Evolutionary conservation across 257 asterid genomes (phyloP).

Genomic region (Penstemon eatonii): DNA sequence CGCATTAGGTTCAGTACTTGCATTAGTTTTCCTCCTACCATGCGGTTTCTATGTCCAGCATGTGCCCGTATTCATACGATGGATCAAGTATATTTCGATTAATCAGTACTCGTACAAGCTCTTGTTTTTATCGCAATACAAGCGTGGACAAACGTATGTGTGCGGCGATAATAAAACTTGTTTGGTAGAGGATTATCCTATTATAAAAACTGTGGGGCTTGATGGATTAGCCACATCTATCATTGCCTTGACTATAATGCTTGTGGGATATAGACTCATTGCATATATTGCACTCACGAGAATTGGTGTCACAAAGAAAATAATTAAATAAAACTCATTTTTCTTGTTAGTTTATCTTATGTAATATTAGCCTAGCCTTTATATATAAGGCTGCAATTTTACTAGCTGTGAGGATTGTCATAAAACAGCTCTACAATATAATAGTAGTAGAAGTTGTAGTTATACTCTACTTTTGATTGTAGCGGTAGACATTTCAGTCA

Average conservation of each 20-base stretch:
- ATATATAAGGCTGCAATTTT: no score
- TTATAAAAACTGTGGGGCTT: constrained; percentile 41
- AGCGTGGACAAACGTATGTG: background rate
- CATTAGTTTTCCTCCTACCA: constrained; percentile 38
- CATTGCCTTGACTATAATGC: constrained; percentile 46
- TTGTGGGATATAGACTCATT: constrained; percentile 44
- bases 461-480: no score
- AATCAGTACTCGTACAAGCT: constrained; percentile 44
- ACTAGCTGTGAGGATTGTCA: no score
- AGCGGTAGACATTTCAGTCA: no score
- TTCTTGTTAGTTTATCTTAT: no score
- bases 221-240: constrained; percentile 28
- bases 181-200: background rate
- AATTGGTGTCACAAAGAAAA: constrained; percentile 42
- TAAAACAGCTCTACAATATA: no score
- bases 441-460: no score
- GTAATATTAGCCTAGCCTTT: no score
- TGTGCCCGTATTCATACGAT: constrained; percentile 24
- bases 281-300: constrained; percentile 54
- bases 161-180: constrained; percentile 37
- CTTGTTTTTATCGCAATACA: constrained; percentile 12
- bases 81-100: constrained; percentile 51
- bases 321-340: background rate
- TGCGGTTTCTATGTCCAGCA: constrained; percentile 45
- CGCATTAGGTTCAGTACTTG: constrained; percentile 39